phyloP scores from a whole-genome alignment of 345 rosid species.

The Theobroma cacao region DNA sequence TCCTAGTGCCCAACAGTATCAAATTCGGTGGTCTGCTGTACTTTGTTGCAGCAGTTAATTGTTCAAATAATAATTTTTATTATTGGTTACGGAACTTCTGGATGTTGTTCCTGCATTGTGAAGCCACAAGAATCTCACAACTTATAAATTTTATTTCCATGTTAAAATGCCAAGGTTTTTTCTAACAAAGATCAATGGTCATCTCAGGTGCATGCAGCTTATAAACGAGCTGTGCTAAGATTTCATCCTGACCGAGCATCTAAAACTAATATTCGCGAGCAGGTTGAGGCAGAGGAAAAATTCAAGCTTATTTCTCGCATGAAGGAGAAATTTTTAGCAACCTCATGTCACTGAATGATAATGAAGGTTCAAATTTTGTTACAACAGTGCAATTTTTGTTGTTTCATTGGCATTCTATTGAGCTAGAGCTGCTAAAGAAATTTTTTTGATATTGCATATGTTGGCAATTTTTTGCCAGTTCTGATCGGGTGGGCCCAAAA shows the following conservation, averaged over 20 bases:
- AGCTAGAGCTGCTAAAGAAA: not conserved
- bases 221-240: slow-evolving; percentile 64
- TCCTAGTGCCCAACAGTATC: not conserved
- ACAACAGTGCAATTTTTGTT: not conserved
- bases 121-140: not conserved
- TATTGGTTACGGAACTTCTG: not conserved
- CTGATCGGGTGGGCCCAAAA: not conserved
- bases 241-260: slow-evolving; percentile 89
- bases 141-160: not conserved
- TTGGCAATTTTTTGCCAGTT: not conserved
- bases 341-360: slow-evolving; percentile 23
- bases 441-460: not conserved
- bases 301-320: slow-evolving; percentile 85
- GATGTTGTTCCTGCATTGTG: not conserved
- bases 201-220: slow-evolving; percentile 75
- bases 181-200: slow-evolving; percentile 9
- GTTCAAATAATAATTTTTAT: not conserved
- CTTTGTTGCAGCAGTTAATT: not conserved
- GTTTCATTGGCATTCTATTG: not conserved
- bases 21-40: not conserved
- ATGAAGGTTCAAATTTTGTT: not conserved
- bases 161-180: not conserved
- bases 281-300: slow-evolving; percentile 89
- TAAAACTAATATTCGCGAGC: slow-evolving; percentile 58
- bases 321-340: slow-evolving; percentile 59